phyloP scores from a whole-genome alignment of 306 rosid species.

The Delonix regia region DNA sequence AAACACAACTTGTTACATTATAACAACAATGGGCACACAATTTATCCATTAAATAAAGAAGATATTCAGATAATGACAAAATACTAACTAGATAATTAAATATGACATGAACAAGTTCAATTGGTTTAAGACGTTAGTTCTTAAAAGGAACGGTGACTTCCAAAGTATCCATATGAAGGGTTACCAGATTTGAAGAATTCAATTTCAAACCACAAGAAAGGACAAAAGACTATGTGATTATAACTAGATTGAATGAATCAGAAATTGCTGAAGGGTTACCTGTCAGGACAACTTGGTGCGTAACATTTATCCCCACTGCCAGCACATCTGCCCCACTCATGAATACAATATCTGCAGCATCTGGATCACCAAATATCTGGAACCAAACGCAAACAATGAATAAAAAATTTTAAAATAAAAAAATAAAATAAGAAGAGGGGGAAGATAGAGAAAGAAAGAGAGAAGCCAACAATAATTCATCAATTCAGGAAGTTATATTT shows the following conservation, averaged over 20 bases:
- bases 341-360: constrained; percentile 92
- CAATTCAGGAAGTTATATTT: neutral
- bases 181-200: neutral
- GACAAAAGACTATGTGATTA: neutral
- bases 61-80: constrained; percentile 4
- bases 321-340: constrained; percentile 81
- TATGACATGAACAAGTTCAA: constrained; percentile 1
- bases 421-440: neutral
- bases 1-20: neutral
- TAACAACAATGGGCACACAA: constrained; percentile 1
- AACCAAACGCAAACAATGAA: constrained; percentile 23
- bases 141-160: constrained; percentile 4
- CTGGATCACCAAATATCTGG: constrained; percentile 93
- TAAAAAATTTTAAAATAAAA: neutral
- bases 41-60: constrained; percentile 6
- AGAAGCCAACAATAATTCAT: neutral
- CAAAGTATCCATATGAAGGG: constrained; percentile 3
- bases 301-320: constrained; percentile 86
- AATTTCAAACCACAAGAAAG: neutral
- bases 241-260: neutral
- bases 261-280: constrained; percentile 46
- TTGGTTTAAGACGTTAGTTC: constrained; percentile 6
- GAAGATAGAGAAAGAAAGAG: constrained; percentile 25
- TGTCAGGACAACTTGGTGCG: constrained; percentile 85
- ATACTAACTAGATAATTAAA: neutral